phyloP scores from a whole-genome alignment of 768 basidiomycete species.

The Kwoniella bestiolae region DNA sequence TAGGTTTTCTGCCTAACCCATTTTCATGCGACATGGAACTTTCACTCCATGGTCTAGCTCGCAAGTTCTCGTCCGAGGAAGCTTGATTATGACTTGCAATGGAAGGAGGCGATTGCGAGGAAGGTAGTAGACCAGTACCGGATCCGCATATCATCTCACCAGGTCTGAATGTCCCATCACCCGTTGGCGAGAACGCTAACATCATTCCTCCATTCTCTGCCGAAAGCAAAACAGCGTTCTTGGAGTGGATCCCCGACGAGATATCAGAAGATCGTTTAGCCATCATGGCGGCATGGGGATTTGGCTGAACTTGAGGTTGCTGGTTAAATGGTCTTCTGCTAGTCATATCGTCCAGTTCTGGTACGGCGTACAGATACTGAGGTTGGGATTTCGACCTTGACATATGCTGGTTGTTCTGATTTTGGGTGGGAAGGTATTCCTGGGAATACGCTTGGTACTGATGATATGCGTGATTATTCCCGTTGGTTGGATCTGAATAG shows the following conservation, averaged over 20 bases:
- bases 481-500: conserved; percentile 22
- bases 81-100: neutral
- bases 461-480: neutral
- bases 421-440: neutral
- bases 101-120: conserved; percentile 20
- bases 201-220: conserved; percentile 47
- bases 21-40: conserved; percentile 27
- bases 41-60: conserved; percentile 44
- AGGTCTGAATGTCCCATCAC: conserved; percentile 30
- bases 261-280: conserved; percentile 36
- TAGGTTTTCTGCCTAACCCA: conserved; percentile 7
- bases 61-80: conserved; percentile 16
- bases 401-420: conserved; percentile 9
- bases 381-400: conserved; percentile 21
- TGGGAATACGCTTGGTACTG: conserved; percentile 9
- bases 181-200: conserved; percentile 42
- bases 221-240: conserved; percentile 39
- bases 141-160: conserved; percentile 33
- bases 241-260: conserved; percentile 40
- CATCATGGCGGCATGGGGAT: neutral
- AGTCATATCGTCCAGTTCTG: conserved; percentile 12
- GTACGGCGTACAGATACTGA: conserved; percentile 12
- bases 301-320: neutral
- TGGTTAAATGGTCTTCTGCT: no score
- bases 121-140: conserved; percentile 30